Conservation (phyloP, 2,329 filamentous ascomycete species). For the Thyridium curvatum region DNA sequence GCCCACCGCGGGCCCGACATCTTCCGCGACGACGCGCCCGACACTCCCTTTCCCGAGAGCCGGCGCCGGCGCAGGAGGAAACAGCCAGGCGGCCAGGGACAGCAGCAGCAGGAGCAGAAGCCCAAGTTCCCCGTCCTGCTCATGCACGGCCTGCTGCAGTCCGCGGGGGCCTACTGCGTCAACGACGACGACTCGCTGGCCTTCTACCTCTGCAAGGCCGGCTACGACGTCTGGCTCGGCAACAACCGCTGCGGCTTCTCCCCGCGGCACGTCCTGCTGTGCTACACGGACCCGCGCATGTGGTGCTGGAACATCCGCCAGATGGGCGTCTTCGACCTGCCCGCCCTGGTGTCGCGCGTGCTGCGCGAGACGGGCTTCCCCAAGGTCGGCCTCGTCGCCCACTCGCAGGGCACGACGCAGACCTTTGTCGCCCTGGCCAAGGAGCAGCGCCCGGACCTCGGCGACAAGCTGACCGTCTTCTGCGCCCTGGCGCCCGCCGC, state of each 20-base stretch:
- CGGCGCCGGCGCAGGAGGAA: constrained; percentile 24
- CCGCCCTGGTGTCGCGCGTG: constrained; percentile 74
- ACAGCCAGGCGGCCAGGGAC: constrained; percentile 39
- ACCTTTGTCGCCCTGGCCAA: constrained; percentile 84
- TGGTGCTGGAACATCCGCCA: constrained; percentile 96
- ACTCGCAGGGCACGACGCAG: constrained; percentile 88
- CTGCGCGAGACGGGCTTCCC: constrained; percentile 75
- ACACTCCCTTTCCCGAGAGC: constrained; percentile 6
- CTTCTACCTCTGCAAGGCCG: constrained; percentile 86
- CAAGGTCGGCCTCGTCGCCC: constrained; percentile 76
- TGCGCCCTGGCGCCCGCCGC: constrained; percentile 86
- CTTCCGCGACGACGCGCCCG: constrained; percentile 41
- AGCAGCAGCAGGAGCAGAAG: constrained; percentile 35
- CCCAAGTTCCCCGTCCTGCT: constrained; percentile 77
- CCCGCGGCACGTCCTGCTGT: constrained; percentile 67
- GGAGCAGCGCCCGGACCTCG: constrained; percentile 80
- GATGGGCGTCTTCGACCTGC: constrained; percentile 85
- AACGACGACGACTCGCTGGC: constrained; percentile 87
- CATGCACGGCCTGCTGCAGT: constrained; percentile 85
- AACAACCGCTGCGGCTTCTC: constrained; percentile 87
- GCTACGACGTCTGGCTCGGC: constrained; percentile 92
- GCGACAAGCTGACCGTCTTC: constrained; percentile 78
- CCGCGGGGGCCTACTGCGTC: constrained; percentile 79
- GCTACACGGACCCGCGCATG: constrained; percentile 77
- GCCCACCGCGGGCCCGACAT: constrained; percentile 52